These are phyloP conservation scores for Lodderomyces orthopsilosis DNA, from an alignment of 1,139 yeast species.

Conservation along the genomic window DNA sequence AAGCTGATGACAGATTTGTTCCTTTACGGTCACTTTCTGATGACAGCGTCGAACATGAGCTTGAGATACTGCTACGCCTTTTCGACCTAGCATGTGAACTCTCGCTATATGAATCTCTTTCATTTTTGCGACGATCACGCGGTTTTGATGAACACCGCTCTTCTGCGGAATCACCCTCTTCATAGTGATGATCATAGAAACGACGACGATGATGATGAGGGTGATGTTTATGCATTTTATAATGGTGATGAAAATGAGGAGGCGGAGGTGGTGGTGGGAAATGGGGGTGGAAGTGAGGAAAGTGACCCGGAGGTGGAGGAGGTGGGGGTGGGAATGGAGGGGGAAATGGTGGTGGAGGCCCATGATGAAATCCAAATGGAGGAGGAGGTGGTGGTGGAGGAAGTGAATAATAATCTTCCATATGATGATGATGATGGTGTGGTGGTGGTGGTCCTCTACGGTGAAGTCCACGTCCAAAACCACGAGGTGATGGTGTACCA, in stretches of 20 bases:
- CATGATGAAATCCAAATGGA: conserved; percentile 3
- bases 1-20: neutral
- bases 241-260: conserved; percentile 6
- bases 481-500: conserved; percentile 3
- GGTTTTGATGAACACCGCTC: neutral
- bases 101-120: neutral
- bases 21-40: neutral
- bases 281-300: conserved; percentile 7
- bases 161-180: neutral
- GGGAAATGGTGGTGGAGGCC: conserved; percentile 6
- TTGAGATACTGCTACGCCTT: neutral
- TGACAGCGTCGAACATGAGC: neutral
- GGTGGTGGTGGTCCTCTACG: conserved; percentile 11
- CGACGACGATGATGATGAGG: conserved; percentile 6
- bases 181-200: conserved; percentile 5
- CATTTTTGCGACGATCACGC: neutral
- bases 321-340: conserved; percentile 3
- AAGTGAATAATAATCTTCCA: conserved; percentile 4
- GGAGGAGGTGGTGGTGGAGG: conserved; percentile 9
- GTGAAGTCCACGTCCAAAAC: conserved; percentile 8
- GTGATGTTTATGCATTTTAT: neutral
- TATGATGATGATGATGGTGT: conserved; percentile 6
- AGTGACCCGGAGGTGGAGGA: conserved; percentile 6
- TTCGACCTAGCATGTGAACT: neutral
- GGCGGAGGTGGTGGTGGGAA: conserved; percentile 5